Base-by-base conservation (phyloP, 2,329 filamentous ascomycete genomes). In the Biscogniauxia marginata region DNA sequence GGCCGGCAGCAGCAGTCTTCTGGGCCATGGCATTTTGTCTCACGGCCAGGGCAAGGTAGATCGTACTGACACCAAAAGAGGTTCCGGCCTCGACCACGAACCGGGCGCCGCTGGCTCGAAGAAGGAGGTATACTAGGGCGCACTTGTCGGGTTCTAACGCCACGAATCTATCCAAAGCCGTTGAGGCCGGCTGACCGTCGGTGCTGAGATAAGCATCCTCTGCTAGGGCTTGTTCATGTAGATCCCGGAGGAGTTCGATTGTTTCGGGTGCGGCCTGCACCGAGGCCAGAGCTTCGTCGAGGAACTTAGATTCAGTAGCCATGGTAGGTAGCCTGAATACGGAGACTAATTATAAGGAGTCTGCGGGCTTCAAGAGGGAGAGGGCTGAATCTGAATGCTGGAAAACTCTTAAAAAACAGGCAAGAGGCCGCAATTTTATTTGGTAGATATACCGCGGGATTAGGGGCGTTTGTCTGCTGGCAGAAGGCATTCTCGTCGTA, bases 71-170 rank as follows among this genome's bases (percentile, higher is more conserved):
- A 2, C 84, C 84, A 55, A 84, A 87, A 45, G 78, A 81, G 0
- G 84, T 87, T 1, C 84, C 84, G 0, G 82, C 83, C 64, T 87
- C 84, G 39, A 87, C 77, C 20, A 86, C 71, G 45, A 76, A 76
- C 1, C 71, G 73, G 0, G 84, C 83, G 1, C 77, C 74, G 8
- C 70, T 79, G 9, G 77, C 73, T 3, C 76, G 75, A 2, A 78
- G 65, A 0, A 87, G 73, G 18, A 81, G 78, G 66, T 87, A 54
- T 18, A 54, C 19, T 23, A 34, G 44, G 18, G 21, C 23, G 9
- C 44, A n/a, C 7, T 48, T 48, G 45, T 53, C 46, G 39, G 21
- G 30, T 7, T 23, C 52, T 48, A 87, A 73, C 0, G 82, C 82
- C 52, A 87, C 79, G 65, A 86, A 85, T 63, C 54, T 56, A n/a